phyloP scores from a whole-genome alignment of 176 grass and related monocot genomes.

The Zea luxurians region DNA sequence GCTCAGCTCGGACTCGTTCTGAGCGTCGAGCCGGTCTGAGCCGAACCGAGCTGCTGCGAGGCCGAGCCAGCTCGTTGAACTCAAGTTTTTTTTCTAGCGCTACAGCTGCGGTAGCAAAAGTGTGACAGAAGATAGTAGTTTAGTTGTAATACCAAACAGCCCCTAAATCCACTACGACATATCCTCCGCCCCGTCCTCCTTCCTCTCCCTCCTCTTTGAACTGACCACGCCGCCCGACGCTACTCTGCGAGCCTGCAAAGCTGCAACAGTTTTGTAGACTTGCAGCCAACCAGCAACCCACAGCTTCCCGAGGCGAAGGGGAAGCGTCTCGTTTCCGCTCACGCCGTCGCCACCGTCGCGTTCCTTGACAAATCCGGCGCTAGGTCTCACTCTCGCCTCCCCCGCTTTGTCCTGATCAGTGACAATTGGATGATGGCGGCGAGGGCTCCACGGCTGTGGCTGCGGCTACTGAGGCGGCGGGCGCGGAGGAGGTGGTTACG shows the following conservation, averaged over 20 bases:
- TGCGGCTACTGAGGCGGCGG: neutral
- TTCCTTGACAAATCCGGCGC: constrained; percentile 4
- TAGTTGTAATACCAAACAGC: too few relatives aligned
- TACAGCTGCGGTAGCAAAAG: too few relatives aligned
- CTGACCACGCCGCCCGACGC: constrained; percentile 27
- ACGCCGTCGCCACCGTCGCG: constrained; percentile 1
- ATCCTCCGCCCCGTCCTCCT: neutral
- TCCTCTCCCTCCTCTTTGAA: constrained; percentile 48
- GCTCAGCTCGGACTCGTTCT: too few relatives aligned
- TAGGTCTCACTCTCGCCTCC: constrained; percentile 37
- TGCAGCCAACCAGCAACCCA: constrained; percentile 17
- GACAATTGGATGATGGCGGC: constrained; percentile 46
- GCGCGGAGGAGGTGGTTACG: constrained; percentile 6
- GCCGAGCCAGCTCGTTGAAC: too few relatives aligned
- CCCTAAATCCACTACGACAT: too few relatives aligned
- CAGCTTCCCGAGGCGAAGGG: too few relatives aligned
- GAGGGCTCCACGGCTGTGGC: constrained; percentile 22
- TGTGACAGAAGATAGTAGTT: too few relatives aligned
- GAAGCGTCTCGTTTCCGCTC: constrained; percentile 13
- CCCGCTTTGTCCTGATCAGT: neutral
- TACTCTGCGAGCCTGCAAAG: constrained; percentile 1
- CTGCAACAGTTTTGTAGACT: neutral
- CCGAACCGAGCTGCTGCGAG: too few relatives aligned
- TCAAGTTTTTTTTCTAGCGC: too few relatives aligned
- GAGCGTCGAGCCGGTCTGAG: too few relatives aligned